Base-by-base conservation (phyloP, 805 yeast genomes). In the Starmerella apis region DNA sequence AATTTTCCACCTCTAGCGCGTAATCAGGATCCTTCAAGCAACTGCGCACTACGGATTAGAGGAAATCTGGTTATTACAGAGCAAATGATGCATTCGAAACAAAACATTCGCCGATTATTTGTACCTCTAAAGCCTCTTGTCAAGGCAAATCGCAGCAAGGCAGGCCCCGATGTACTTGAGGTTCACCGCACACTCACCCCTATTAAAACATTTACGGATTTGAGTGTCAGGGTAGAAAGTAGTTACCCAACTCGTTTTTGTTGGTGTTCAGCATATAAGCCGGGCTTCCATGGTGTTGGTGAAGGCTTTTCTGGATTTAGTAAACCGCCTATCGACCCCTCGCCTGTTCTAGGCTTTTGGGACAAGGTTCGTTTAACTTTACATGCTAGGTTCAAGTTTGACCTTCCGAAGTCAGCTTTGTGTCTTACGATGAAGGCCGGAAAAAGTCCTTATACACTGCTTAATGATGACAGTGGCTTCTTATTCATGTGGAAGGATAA, bases 261-360 rank as follows among this genome's bases (percentile, higher is more conserved):
- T 0, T 87, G 95, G 94, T 92, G 94, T 31, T 79, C 79, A 28
- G 82, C 90, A 0, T 81, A 83, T 57, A 86, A 82, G 57, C 87
- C 94, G 16, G 88, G 87, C 1, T 75, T 88, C 27, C 86, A 86
- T 56, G 88, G 86, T 56, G 72, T 81, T 1, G 82, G 84, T 79
- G 68, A 79, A 49, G 81, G 78, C 49, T 74, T 88, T 52, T 95
- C 87, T 59, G 79, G 81, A 41, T 85, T 88, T 61, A 79, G 94
- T 1, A 88, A 90, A 63, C 94, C 95, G 0, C 95, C 94, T 0
- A 67, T 83, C 14, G 97, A 88, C 63, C 88, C 88, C 0, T 85
- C 95, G 1, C 75, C 78, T 3, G 83, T 82, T 57, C 67, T 86
- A 13, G 97, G 97, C 0, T 80, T 87, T 57, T 88, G 97, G 97